These are phyloP conservation scores for Hortiboletus flavorubellus DNA, from an alignment of 768 basidiomycete genomes.

Conservation along the genomic window DNA sequence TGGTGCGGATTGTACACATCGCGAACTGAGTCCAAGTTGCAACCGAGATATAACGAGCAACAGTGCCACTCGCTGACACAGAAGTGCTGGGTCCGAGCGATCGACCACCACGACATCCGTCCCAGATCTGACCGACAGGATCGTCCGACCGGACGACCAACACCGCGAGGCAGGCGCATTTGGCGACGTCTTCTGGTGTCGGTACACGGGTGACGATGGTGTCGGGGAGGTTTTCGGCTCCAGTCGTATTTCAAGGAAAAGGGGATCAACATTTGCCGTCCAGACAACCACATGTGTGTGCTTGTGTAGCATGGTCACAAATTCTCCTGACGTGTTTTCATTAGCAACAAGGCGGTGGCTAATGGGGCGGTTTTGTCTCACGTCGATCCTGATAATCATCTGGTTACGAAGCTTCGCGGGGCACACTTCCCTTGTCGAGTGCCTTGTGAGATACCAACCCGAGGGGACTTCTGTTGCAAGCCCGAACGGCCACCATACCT, in stretches of 20 bases:
- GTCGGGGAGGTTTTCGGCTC: conserved; percentile 5
- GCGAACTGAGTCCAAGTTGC: no score
- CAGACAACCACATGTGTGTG: conserved; percentile 7
- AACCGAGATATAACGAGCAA: no score
- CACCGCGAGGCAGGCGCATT: conserved; percentile 2
- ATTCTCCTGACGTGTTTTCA: background rate
- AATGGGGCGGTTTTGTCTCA: background rate
- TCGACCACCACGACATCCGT: background rate
- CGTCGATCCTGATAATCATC: background rate
- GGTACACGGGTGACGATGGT: background rate
- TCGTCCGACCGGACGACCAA: background rate
- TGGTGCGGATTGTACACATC: no score
- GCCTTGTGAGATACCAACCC: no score
- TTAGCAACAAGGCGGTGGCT: conserved; percentile 9
- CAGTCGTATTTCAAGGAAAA: conserved; percentile 7
- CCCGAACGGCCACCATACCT: background rate
- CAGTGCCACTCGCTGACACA: no score
- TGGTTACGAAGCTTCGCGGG: background rate
- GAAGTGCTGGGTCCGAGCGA: background rate
- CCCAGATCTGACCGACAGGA: background rate
- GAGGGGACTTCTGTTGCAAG: background rate
- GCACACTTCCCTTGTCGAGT: no score
- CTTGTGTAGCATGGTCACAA: background rate
- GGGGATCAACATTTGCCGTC: background rate
- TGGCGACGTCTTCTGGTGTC: conserved; percentile 7